Base-by-base conservation (phyloP, 2,329 filamentous ascomycete genomes). In the Teratosphaeria epicoccoides region DNA sequence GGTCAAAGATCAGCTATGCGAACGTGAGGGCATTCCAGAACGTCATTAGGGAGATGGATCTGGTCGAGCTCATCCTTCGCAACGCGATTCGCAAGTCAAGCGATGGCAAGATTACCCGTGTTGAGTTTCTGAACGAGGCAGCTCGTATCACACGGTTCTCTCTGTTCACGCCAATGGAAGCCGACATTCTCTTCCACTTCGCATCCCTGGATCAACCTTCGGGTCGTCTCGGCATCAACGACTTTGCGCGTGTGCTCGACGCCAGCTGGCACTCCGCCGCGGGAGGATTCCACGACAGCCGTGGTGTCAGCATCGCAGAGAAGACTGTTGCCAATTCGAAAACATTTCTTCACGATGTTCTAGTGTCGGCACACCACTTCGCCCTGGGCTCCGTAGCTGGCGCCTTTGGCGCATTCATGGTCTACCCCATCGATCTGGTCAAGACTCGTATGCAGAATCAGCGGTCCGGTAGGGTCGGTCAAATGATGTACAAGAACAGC, bases 401-500 rank as follows among this genome's bases (percentile, higher is more conserved):
- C 71, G 93, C 93, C 9, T 98, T 98, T 67, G 93, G 93, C 68
- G 93, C 93, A 11, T 97, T 98, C 69, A 96, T 98, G 88, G 93
- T 98, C 50, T 98, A 98, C 69, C 93, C 93, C 23, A 97, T 98
- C 66, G 93, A 98, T 74, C 75, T 98, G 55, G 93, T 98, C 70
- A 98, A 98, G 80, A 98, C 93, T 1, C 84, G 93, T 55, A 87
- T 98, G 83, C 93, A 98, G 72, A 98, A 98, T 74, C 93, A 98
- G 76, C 82, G 93, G 59, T 83, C 82, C 49, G 81, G 81, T 4
- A 81, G 85, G 48, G 88, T 90, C 0, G 93, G 93, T 52, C 85
- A 95, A 70, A 77, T 86, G 55, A 73, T 97, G 55, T 98, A 98
- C 75, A 95, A 95, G 72, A 98, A 98, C 77, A 97, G 91, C 46